These are phyloP conservation scores for Hortiboletus flavorubellus DNA, from an alignment of 768 basidiomycete genomes.

Conservation along the genomic window DNA sequence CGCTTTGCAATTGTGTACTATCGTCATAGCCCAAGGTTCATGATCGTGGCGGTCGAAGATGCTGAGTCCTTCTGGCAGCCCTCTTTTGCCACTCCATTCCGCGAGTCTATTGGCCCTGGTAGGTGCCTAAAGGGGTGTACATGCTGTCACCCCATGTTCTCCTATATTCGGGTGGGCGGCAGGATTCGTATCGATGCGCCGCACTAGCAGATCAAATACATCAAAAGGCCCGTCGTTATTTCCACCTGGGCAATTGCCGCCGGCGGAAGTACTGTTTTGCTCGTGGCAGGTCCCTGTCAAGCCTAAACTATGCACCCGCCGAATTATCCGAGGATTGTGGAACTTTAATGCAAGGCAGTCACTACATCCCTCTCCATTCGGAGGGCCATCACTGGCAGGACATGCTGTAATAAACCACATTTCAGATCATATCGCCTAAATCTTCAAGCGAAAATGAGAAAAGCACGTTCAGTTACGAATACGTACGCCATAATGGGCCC, in stretches of 20 bases:
- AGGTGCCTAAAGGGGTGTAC: background rate
- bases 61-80: background rate
- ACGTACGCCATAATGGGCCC: background rate
- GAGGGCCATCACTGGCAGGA: background rate
- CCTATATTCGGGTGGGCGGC: background rate
- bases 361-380: background rate
- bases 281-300: background rate
- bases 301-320: conserved; percentile 7
- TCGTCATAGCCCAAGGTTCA: background rate
- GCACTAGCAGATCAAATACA: background rate
- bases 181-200: background rate
- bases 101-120: conserved; percentile 11
- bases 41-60: conserved; percentile 1
- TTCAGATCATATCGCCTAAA: background rate
- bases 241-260: background rate
- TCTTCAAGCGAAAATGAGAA: background rate
- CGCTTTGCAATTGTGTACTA: background rate
- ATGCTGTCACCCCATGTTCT: background rate
- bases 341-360: background rate
- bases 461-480: background rate
- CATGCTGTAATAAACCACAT: background rate
- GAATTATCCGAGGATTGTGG: background rate
- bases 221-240: background rate
- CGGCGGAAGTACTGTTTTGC: background rate
- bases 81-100: background rate